These are phyloP conservation scores for Penicillium sp. DNA, from an alignment of 2,329 filamentous ascomycete species.

Conservation along the genomic window DNA sequence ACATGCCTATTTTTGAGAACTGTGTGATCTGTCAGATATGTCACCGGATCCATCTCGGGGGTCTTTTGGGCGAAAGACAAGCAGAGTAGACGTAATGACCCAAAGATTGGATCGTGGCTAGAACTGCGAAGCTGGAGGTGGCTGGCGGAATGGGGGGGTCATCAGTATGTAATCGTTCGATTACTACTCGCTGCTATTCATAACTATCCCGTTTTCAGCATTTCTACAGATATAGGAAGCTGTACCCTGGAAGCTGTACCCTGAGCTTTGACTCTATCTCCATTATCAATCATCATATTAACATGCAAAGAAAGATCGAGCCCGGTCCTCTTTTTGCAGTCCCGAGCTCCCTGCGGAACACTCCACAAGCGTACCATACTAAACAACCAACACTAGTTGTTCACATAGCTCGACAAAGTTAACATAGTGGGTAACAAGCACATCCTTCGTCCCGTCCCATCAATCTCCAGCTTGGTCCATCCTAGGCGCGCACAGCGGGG, in stretches of 20 bases:
- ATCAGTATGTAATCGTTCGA: background rate
- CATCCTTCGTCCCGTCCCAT: background rate
- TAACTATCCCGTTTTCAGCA: background rate
- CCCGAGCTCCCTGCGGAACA: background rate
- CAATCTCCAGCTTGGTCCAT: constrained; percentile 6
- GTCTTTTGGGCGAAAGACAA: background rate
- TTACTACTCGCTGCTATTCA: background rate
- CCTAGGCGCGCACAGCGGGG: constrained; percentile 7
- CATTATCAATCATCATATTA: background rate
- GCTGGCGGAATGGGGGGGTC: background rate
- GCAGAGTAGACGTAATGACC: background rate
- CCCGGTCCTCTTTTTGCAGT: background rate
- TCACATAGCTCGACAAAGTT: background rate
- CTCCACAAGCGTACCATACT: background rate
- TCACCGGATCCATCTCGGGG: background rate
- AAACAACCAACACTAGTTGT: background rate
- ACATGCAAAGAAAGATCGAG: background rate
- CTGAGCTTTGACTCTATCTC: background rate
- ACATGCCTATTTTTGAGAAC: background rate
- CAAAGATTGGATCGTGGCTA: background rate
- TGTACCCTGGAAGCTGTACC: no score
- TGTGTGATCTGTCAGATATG: background rate
- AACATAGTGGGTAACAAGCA: constrained; percentile 1
- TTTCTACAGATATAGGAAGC: no score
- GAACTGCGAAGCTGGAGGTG: background rate